These are phyloP conservation scores for Microdochium bolleyi DNA, from an alignment of 2,329 filamentous ascomycete genomes.

Conservation along the genomic window DNA sequence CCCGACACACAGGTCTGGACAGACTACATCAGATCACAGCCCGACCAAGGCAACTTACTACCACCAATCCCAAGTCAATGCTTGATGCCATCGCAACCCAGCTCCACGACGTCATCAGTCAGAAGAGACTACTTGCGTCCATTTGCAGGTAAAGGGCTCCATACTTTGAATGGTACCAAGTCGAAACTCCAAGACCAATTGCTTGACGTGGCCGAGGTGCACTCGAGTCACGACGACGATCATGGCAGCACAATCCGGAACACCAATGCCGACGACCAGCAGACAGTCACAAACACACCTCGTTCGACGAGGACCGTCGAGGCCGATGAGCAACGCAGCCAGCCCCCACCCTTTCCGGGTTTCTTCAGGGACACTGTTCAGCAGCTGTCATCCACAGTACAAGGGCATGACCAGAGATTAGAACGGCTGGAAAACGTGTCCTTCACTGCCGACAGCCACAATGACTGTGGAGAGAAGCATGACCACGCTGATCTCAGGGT, in stretches of 20 bases:
- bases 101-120: slow-evolving; percentile 43
- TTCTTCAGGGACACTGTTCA: slow-evolving; percentile 28
- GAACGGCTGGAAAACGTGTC: slow-evolving; percentile 63
- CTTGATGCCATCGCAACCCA: slow-evolving; percentile 41
- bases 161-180: slow-evolving; percentile 38
- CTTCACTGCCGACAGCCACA: slow-evolving; percentile 57
- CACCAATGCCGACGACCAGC: slow-evolving; percentile 14
- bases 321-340: slow-evolving; percentile 9
- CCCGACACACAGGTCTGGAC: slow-evolving; percentile 50
- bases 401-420: slow-evolving; percentile 56
- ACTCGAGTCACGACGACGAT: slow-evolving; percentile 6
- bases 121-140: slow-evolving; percentile 43
- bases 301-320: slow-evolving; percentile 15
- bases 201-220: slow-evolving; percentile 17
- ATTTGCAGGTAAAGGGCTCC: slow-evolving; percentile 46
- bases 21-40: slow-evolving; percentile 30
- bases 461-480: slow-evolving; percentile 61
- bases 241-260: slow-evolving; percentile 10
- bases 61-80: slow-evolving; percentile 43
- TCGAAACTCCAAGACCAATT: slow-evolving; percentile 22
- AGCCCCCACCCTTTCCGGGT: slow-evolving; percentile 10
- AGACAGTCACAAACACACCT: slow-evolving; percentile 22
- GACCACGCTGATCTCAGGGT: slow-evolving; percentile 60
- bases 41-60: slow-evolving; percentile 21
- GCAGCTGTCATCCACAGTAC: slow-evolving; percentile 42